phyloP scores from a whole-genome alignment of 1,139 yeast species.

The Casaregolazyma lundiana region DNA sequence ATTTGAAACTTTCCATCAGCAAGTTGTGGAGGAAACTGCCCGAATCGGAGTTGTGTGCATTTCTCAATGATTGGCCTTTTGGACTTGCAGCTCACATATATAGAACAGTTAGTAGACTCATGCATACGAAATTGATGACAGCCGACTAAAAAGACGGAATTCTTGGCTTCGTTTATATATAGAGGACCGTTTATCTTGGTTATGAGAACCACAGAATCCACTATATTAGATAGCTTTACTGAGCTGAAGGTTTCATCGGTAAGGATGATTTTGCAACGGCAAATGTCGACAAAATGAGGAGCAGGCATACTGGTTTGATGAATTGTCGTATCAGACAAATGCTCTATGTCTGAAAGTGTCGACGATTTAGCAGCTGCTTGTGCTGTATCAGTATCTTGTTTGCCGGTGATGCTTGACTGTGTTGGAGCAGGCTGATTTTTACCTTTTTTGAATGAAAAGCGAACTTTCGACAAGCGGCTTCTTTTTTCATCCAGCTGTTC shows the following conservation, averaged over 20 bases:
- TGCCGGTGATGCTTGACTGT: not conserved
- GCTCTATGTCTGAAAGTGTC: not conserved
- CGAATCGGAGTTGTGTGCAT: constrained; percentile 23
- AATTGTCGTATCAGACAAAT: not conserved
- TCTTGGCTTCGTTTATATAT: constrained; percentile 20
- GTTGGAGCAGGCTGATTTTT: not conserved
- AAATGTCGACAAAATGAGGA: constrained; percentile 1
- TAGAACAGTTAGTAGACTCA: constrained; percentile 19
- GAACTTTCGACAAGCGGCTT: not conserved
- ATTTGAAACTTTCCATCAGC: not conserved
- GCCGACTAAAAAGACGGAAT: constrained; percentile 20
- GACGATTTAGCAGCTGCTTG: not conserved
- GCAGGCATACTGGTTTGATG: not conserved
- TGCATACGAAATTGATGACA: constrained; percentile 34
- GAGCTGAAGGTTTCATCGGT: constrained; percentile 5
- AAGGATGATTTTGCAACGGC: constrained; percentile 1
- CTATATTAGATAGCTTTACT: constrained; percentile 13
- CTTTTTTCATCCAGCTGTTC: constrained; percentile 13
- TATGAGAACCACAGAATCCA: constrained; percentile 14
- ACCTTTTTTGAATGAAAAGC: constrained; percentile 7
- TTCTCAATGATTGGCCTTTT: constrained; percentile 31
- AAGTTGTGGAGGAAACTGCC: constrained; percentile 18
- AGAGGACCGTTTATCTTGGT: constrained; percentile 24
- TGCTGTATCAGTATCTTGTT: not conserved
- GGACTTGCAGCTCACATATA: constrained; percentile 26